Conservation (phyloP, 345 rosid species). For the Conringia planisiliqua region DNA sequence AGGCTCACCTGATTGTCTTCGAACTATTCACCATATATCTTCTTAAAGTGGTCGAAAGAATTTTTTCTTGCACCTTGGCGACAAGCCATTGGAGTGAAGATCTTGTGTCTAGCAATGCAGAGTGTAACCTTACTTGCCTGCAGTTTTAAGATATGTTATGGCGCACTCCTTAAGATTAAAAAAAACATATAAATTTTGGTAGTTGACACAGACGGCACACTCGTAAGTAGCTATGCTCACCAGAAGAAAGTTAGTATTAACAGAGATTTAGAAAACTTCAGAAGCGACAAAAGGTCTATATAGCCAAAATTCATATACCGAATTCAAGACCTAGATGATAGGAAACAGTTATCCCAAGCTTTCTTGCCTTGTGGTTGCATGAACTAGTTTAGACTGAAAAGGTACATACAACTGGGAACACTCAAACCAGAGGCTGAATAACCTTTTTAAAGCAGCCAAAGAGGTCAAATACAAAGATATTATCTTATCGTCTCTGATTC, state of each 20-base stretch:
- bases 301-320: neutral
- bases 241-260: neutral
- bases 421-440: neutral
- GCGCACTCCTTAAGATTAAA: neutral
- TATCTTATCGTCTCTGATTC: neutral
- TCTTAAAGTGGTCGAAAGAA: constrained; percentile 60
- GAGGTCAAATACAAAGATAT: neutral
- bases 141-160: constrained; percentile 19
- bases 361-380: neutral
- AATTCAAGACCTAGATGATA: constrained; percentile 2
- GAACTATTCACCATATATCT: constrained; percentile 47
- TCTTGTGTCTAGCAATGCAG: constrained; percentile 39
- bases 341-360: neutral
- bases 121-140: constrained; percentile 52
- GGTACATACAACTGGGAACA: constrained; percentile 6
- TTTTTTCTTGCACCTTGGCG: constrained; percentile 64
- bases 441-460: constrained; percentile 3
- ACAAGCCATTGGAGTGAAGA: constrained; percentile 69
- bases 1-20: constrained; percentile 55
- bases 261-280: neutral
- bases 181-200: neutral
- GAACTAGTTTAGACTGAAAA: neutral
- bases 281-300: neutral
- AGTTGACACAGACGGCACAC: neutral
- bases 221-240: neutral